Percentiles rank a stretch among this genome's conserved stretches.
Evolutionary conservation across 2,329 filamentous ascomycete genomes (phyloP).

Genomic region (Cadophora malorum): DNA sequence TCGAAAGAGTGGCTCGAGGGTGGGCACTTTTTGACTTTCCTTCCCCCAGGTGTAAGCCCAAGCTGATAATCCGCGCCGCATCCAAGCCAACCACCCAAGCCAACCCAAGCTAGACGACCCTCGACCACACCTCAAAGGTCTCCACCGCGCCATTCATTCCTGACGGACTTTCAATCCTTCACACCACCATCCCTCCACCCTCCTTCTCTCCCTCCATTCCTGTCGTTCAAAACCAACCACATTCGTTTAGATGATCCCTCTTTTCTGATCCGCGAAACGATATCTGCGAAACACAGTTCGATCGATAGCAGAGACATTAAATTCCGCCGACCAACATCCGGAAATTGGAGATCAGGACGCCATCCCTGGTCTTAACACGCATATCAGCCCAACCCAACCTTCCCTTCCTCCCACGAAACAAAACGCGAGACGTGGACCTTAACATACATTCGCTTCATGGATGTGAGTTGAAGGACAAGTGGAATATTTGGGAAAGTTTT

Average conservation of each 20-base stretch:
- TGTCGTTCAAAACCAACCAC: background rate
- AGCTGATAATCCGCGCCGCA: slow-evolving; percentile 3
- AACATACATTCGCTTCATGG: background rate
- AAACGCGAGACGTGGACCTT: slow-evolving; percentile 17
- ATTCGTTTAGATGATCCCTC: background rate
- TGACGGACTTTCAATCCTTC: background rate
- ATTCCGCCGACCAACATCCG: background rate
- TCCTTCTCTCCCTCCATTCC: background rate
- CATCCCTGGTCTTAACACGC: slow-evolving; percentile 22
- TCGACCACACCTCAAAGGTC: background rate
- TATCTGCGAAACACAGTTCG: background rate
- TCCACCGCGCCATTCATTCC: slow-evolving; percentile 4
- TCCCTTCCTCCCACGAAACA: slow-evolving; percentile 15
- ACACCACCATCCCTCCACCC: slow-evolving; percentile 3
- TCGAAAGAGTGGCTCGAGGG: too few relatives aligned
- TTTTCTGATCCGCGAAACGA: background rate
- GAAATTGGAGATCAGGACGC: slow-evolving; percentile 15
- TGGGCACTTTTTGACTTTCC: background rate
- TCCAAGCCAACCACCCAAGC: background rate
- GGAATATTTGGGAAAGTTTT: background rate
- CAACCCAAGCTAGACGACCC: background rate
- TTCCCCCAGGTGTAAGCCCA: background rate
- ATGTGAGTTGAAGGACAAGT: background rate
- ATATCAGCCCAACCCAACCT: slow-evolving; percentile 3
- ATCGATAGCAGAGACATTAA: background rate